Evolutionary conservation across 805 yeast species (phyloP).

Genomic region (Lachancea lanzarotensis): DNA sequence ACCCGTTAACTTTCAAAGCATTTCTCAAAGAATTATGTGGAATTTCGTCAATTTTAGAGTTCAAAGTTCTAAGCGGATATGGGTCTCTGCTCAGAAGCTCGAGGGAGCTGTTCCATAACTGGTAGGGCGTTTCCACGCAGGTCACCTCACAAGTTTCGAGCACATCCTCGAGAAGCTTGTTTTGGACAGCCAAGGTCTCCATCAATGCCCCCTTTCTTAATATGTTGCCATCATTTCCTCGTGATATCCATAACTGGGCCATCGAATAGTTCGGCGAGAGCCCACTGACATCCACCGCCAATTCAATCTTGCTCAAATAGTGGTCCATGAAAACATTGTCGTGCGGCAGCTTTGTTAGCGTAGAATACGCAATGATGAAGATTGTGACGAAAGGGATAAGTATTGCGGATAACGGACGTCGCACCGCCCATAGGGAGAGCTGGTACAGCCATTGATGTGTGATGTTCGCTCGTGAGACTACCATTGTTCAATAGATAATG

Average conservation of each 20-base stretch:
- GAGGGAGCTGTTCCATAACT: constrained; percentile 37
- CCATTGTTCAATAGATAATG: neutral
- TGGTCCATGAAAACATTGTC: constrained; percentile 29
- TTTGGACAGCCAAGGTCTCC: constrained; percentile 34
- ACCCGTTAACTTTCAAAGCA: constrained; percentile 38
- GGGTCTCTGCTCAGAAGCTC: constrained; percentile 28
- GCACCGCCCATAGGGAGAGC: constrained; percentile 14
- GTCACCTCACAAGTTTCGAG: constrained; percentile 9
- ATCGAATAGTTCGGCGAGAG: constrained; percentile 16
- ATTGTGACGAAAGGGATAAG: constrained; percentile 44
- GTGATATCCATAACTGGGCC: constrained; percentile 21
- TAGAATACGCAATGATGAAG: constrained; percentile 44
- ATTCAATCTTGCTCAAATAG: constrained; percentile 11
- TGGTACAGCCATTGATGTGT: neutral
- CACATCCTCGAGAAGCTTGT: constrained; percentile 24
- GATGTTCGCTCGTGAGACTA: neutral
- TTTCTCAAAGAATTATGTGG: constrained; percentile 33
- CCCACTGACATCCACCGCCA: neutral
- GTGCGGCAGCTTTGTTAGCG: constrained; percentile 29
- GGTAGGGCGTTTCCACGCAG: constrained; percentile 37
- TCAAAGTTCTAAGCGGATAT: constrained; percentile 36
- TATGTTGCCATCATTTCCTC: constrained; percentile 17
- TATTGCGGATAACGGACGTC: constrained; percentile 38
- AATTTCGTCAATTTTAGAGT: constrained; percentile 23
- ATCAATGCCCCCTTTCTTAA: constrained; percentile 34